A percentile compares a stretch with the other conserved stretches of the same genome.
phyloP scores from a whole-genome alignment of 306 rosid genomes.

The Cucumis hystrix region DNA sequence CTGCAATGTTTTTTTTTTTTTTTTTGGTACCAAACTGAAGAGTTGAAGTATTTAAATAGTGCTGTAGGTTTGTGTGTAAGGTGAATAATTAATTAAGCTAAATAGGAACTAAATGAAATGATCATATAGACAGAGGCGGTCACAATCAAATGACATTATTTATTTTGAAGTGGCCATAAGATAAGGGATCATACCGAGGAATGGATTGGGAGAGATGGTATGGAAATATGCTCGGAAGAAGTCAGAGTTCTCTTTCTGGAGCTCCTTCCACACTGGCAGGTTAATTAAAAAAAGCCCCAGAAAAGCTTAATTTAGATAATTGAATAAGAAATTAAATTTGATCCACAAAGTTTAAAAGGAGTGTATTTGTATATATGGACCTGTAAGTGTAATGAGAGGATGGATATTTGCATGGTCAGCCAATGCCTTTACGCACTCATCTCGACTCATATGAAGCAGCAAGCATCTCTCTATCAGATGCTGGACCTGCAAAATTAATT shows the following conservation, averaged over 20 bases:
- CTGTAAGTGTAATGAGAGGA: constrained; percentile 76
- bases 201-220: constrained; percentile 29
- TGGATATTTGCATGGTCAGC: constrained; percentile 60
- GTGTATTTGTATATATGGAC: constrained; percentile 6
- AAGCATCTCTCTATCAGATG: constrained; percentile 86
- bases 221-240: constrained; percentile 69
- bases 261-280: constrained; percentile 72
- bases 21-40: background rate
- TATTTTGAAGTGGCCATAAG: background rate
- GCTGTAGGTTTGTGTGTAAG: no score
- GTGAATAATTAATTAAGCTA: no score
- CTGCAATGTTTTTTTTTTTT: no score
- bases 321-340: background rate
- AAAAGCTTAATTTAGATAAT: no score
- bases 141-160: background rate
- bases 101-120: no score
- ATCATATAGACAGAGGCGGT: no score
- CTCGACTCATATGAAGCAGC: constrained; percentile 65
- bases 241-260: constrained; percentile 74
- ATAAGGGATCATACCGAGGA: constrained; percentile 23
- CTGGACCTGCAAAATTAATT: constrained; percentile 45
- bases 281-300: background rate
- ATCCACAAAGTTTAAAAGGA: no score
- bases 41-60: background rate
- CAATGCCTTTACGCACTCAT: constrained; percentile 64